These are phyloP conservation scores for Skeletonema tropicum DNA, from an alignment of 108 stramenopile species.

Conservation along the genomic window DNA sequence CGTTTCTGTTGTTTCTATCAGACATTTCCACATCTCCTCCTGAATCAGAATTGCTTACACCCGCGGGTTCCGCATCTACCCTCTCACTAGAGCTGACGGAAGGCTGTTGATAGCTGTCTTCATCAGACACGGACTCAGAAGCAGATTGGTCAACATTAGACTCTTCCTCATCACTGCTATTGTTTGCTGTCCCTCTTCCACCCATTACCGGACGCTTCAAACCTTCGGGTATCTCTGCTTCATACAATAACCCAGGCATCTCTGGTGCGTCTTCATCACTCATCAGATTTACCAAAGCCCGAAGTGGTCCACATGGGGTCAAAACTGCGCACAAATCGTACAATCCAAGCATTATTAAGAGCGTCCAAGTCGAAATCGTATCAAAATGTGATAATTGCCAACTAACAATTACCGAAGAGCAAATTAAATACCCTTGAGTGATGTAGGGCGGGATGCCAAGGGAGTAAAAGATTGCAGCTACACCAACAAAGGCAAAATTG, in stretches of 20 bases:
- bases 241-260: slow-evolving; percentile 97
- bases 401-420: slow-evolving; percentile 92
- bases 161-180: slow-evolving; percentile 21
- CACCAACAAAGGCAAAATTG: slow-evolving; percentile 96
- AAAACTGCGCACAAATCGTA: slow-evolving; percentile 98
- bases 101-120: slow-evolving; percentile 36
- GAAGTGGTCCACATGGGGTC: slow-evolving; percentile 94
- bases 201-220: slow-evolving; percentile 63
- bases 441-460: slow-evolving; percentile 86
- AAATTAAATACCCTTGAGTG: slow-evolving; percentile 91
- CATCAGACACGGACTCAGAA: slow-evolving; percentile 32
- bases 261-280: slow-evolving; percentile 89
- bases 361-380: slow-evolving; percentile 93
- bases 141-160: slow-evolving; percentile 14
- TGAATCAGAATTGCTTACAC: not conserved
- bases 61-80: not conserved
- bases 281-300: slow-evolving; percentile 89
- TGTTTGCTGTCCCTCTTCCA: slow-evolving; percentile 14
- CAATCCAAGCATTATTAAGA: slow-evolving; percentile 92
- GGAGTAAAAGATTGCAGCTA: slow-evolving; percentile 90
- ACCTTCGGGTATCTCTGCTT: slow-evolving; percentile 88
- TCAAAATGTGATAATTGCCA: slow-evolving; percentile 95
- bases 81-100: slow-evolving; percentile 7
- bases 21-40: slow-evolving; percentile 43
- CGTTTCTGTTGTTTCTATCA: not conserved